Conservation (phyloP, 23 red algal species). For the Gracilaria gracilis region DNA sequence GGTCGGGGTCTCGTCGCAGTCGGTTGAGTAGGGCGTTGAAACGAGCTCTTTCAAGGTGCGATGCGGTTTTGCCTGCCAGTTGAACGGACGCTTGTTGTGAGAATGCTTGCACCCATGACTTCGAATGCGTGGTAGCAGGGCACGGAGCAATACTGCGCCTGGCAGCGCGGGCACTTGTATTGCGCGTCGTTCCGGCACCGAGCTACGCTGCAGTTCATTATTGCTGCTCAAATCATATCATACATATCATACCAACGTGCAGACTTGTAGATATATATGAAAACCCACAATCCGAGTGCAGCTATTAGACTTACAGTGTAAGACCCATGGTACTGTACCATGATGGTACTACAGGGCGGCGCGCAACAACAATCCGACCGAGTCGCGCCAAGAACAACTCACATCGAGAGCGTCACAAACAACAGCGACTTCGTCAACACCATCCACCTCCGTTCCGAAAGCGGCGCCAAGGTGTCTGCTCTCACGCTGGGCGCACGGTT, state of each 20-base stretch:
- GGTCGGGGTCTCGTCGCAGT: neutral
- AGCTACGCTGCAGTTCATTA: neutral
- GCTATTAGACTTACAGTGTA: too few relatives aligned
- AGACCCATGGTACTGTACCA: too few relatives aligned
- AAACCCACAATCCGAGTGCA: too few relatives aligned
- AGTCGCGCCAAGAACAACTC: neutral
- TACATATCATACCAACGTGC: too few relatives aligned
- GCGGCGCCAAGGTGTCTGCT: constrained; percentile 59
- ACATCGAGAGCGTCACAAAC: constrained; percentile 31
- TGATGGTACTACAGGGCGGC: too few relatives aligned
- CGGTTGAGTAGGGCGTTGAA: constrained; percentile 15
- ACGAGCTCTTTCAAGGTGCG: constrained; percentile 16
- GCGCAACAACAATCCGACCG: neutral
- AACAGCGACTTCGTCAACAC: constrained; percentile 53
- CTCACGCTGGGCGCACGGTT: constrained; percentile 73
- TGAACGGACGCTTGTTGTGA: neutral
- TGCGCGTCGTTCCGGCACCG: constrained; percentile 4
- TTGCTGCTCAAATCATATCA: neutral
- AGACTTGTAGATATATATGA: too few relatives aligned
- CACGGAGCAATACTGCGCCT: constrained; percentile 17
- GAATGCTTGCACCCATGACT: constrained; percentile 35
- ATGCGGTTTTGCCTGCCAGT: neutral
- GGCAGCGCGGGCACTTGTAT: constrained; percentile 49
- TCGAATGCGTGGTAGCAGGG: constrained; percentile 48
- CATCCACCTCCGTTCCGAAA: constrained; percentile 56